Evolutionary conservation across 139 green algal genomes (phyloP), one percentile per base, ranked within the genome.

Genomic region (Chlamydomonas asymmetrica): DNA sequence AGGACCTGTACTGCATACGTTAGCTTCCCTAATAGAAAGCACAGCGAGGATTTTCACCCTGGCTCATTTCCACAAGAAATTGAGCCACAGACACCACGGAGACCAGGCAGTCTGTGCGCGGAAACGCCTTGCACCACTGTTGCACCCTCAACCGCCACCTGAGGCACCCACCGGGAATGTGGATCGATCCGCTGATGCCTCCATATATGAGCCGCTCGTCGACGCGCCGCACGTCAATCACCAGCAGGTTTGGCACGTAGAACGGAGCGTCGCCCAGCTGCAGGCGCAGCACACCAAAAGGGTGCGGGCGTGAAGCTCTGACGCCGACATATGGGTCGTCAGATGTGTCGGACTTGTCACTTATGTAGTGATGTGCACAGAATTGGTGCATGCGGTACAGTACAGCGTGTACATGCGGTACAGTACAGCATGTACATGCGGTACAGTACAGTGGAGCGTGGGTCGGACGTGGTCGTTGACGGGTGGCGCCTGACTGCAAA

Each of bases 171-270:
- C 71, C 71, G 32, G 71, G 71, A 1, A 77, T 31, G 71, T 77
- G 68, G 43, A 77, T 16, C 2, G 71, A 70, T 23, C 71, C 71
- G 8, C 71, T 54, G 59, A 77, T 77, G 0, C 59, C 71, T 7
- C 71, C 71, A 59, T 70, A 77, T 31, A 34, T 40, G 41, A 77
- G 43, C n/a, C 71, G 71, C 59, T 77, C 71, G 71, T 77, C 71
- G 31, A 32, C 59, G 22, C 71, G 59, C 71, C 71, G 71, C 34
- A 77, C 71, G 34, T 77, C 71, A 2, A 77, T 27, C 4, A 77
- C 71, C 8, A 62, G n/a, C n/a, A n/a, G 32, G 31, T 41, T 32
- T 38, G 71, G 71, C 59, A 77, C 71, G 71, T 69, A 45, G 71
- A 77, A 77, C 27, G 32, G 71, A 57, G 41, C 41, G 40, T 70